Base-by-base conservation (phyloP, 176 grass and related monocot genomes). In the Oryza brachyantha region DNA sequence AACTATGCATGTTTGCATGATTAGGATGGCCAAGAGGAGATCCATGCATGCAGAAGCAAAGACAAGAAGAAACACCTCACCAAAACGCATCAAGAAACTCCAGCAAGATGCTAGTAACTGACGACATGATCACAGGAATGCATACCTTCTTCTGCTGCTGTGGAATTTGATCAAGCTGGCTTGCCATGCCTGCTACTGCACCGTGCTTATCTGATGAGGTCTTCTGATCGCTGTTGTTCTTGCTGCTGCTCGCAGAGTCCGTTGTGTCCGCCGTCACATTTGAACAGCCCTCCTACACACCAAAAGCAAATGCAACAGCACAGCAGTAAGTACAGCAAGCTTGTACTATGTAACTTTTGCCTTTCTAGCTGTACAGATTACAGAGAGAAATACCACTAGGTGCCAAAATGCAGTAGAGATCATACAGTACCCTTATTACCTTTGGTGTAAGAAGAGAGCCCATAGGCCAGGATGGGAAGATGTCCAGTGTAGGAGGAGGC, bases 401-500 rank as follows among this genome's bases (percentile, higher is more conserved):
- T 32, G 48, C 48, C 19, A 7, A 54, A 54, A 54, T 54, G 48
- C 48, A 54, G 48, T 54, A 8, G 10, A n/a, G 1, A 42, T 42
- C 48, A 54, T 54, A 4, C 92, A 45, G 42, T 45, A n/a, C 4
- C 31, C 4, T 32, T 32, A 1, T 81, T 92, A 97, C 94, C 89
- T 87, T 90, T 72, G 87, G 81, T 42, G 84, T 88, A 81, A 83
- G 88, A 16, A 91, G 88, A 61, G 77, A 84, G 68, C 85, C 84
- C 90, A 93, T 91, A 40, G 94, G 91, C 86, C 89, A 94, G 43
- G 94, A 84, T 21, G 91, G 94, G 82, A 97, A 97, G 89, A 92
- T 97, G 83, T 94, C 89, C 64, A 97, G 89, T 50, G 91, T 97
- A 59, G 89, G 86, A 72, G 80, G 88, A 39, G 89, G 86, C 66